phyloP scores from a whole-genome alignment of 768 basidiomycete genomes.

The Suillus luteus region DNA sequence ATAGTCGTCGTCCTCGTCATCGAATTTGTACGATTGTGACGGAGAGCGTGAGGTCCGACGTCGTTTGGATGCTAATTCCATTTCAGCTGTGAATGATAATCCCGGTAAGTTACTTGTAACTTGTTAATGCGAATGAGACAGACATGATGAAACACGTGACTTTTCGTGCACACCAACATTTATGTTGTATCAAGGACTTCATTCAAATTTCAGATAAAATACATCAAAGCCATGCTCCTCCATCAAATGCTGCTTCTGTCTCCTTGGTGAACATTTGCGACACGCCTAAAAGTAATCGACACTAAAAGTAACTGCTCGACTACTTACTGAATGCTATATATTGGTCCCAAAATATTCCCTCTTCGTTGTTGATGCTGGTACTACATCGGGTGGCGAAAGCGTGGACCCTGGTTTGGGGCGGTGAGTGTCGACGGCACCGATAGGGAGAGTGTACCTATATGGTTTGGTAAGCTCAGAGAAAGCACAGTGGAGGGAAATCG shows the following conservation, averaged over 20 bases:
- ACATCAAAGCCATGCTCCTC: not conserved
- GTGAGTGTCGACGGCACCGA: constrained; percentile 93
- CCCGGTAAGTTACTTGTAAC: not conserved
- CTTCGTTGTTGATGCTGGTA: constrained; percentile 21
- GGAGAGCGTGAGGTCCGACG: constrained; percentile 57
- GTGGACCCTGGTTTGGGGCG: constrained; percentile 51
- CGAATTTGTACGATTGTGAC: constrained; percentile 56
- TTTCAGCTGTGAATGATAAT: not conserved
- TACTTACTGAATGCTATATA: not conserved
- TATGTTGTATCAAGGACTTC: not conserved
- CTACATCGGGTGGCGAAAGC: constrained; percentile 20
- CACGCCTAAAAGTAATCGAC: not conserved
- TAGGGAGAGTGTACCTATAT: constrained; percentile 85
- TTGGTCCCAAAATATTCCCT: constrained; percentile 37
- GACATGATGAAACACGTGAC: not conserved
- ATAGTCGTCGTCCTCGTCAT: constrained; percentile 69
- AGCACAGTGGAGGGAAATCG: not conserved
- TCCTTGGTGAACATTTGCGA: not conserved
- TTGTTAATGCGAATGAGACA: too few relatives aligned
- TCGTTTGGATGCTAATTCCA: constrained; percentile 44
- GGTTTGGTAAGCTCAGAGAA: constrained; percentile 9
- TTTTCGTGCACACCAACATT: not conserved
- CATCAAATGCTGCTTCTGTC: not conserved
- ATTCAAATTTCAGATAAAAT: not conserved
- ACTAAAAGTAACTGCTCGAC: not conserved